These are phyloP conservation scores for Lagenidium giganteum DNA, from an alignment of 352 stramenopile genomes.

Conservation along the genomic window DNA sequence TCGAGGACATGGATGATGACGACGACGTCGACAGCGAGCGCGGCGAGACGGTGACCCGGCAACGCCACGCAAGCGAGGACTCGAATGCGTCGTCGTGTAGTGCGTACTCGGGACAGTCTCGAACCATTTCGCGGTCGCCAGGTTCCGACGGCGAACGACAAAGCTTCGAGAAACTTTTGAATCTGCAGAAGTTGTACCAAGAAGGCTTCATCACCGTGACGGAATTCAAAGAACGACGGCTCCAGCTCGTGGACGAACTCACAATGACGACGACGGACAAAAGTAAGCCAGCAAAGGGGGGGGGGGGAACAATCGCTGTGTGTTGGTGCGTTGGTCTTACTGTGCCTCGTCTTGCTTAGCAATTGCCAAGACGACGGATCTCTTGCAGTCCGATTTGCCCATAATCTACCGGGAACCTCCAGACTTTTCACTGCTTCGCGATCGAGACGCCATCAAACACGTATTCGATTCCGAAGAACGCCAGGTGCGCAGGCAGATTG, in stretches of 20 bases:
- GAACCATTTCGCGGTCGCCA: conserved; percentile 11
- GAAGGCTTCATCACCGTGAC: conserved; percentile 81
- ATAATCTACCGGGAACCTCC: conserved; percentile 61
- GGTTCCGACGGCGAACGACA: conserved; percentile 23
- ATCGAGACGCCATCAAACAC: conserved; percentile 76
- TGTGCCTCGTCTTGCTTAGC: conserved; percentile 17
- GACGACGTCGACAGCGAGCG: conserved; percentile 6
- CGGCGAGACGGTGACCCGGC: conserved; percentile 1
- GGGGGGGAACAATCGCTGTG: background rate
- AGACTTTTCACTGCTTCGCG: conserved; percentile 50
- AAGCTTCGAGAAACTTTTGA: conserved; percentile 57
- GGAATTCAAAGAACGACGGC: conserved; percentile 64
- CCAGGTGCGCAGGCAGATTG: too few species aligned
- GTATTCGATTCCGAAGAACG: conserved; percentile 68
- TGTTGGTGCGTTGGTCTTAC: background rate
- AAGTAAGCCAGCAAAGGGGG: conserved; percentile 49
- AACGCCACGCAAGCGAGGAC: conserved; percentile 7
- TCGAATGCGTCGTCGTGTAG: conserved; percentile 12
- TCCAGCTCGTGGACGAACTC: conserved; percentile 62
- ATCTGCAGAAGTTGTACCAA: conserved; percentile 67
- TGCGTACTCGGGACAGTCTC: conserved; percentile 6
- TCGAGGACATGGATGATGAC: conserved; percentile 5
- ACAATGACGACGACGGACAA: conserved; percentile 40
- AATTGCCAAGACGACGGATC: conserved; percentile 53
- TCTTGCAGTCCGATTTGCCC: conserved; percentile 40